phyloP scores from a whole-genome alignment of 179 eudicot species.

The Gypsophila paniculata region DNA sequence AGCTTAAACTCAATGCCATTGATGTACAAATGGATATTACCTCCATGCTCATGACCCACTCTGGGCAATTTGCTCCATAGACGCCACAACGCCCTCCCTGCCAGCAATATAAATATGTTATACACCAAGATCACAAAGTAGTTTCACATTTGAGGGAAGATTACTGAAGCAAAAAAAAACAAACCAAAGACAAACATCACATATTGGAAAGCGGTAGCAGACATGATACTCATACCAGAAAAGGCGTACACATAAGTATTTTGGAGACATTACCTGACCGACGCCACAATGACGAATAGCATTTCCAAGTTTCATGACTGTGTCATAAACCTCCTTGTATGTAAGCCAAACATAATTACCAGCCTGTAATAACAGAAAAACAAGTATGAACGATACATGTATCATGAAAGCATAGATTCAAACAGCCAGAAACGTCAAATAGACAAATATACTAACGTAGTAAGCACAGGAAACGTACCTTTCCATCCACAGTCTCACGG shows the following conservation, averaged over 20 bases:
- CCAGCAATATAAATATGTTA: conserved; percentile 12
- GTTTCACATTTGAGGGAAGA: not conserved
- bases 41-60: conserved; percentile 99
- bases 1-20: not conserved
- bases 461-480: conserved; percentile 41
- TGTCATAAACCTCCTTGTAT: conserved; percentile 80
- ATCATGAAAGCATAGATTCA: not conserved
- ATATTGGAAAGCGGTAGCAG: not conserved
- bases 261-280: conserved; percentile 48
- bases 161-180: not conserved
- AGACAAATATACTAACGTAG: not conserved
- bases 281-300: conserved; percentile 76
- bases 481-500: conserved; percentile 66
- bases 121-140: not conserved
- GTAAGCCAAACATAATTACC: conserved; percentile 74
- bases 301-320: conserved; percentile 59
- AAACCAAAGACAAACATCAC: not conserved
- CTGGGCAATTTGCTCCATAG: conserved; percentile 72
- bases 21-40: conserved; percentile 32
- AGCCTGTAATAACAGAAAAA: conserved; percentile 45
- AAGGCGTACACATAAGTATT: not conserved
- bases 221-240: not conserved
- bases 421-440: not conserved
- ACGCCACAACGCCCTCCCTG: conserved; percentile 92
- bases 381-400: not conserved